Evolutionary conservation across 306 rosid genomes (phyloP).

Genomic region (Chamaecrista fasciculata): DNA sequence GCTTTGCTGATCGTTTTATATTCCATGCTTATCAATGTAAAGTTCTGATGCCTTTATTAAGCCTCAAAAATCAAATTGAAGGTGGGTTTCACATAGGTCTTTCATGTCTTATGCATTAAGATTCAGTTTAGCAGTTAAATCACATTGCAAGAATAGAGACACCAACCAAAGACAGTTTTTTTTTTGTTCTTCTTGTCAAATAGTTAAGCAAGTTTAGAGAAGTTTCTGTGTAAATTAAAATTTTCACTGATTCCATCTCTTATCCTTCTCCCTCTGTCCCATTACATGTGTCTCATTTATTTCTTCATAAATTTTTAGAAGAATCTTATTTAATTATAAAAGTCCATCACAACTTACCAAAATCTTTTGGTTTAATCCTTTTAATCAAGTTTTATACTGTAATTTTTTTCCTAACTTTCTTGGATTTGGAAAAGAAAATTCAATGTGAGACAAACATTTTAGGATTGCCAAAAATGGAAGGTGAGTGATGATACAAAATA

Average conservation of each 20-base stretch:
- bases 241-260: conserved; percentile 5
- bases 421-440: background rate
- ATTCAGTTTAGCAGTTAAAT: no score
- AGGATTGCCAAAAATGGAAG: background rate
- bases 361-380: background rate
- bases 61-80: background rate
- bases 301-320: background rate
- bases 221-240: background rate
- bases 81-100: background rate
- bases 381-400: background rate
- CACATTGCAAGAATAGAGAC: no score
- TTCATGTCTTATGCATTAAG: background rate
- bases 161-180: background rate
- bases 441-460: background rate
- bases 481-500: background rate
- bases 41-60: background rate
- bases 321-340: background rate
- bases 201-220: background rate
- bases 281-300: background rate
- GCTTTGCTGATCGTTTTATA: background rate
- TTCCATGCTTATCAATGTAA: conserved; percentile 21
- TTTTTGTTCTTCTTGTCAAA: background rate
- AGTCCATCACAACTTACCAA: background rate
- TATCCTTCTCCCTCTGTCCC: background rate
- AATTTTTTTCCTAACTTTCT: background rate